Evolutionary conservation across 495 filamentous ascomycete genomes (phyloP).

Genomic region (Mycothermus thermophilus): DNA sequence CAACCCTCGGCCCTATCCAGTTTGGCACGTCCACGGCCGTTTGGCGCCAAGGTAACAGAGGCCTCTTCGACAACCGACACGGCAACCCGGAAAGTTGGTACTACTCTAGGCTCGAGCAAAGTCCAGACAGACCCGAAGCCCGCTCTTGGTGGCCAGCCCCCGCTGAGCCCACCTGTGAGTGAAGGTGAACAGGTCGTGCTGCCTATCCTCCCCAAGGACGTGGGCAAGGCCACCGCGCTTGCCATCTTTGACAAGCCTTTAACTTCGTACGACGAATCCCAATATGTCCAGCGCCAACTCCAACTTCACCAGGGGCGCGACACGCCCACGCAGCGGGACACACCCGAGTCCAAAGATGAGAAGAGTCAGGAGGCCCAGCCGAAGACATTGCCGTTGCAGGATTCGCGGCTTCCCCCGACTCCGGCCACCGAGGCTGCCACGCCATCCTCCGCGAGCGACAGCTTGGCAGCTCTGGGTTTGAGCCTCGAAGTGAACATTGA

Average conservation of each 20-base stretch:
- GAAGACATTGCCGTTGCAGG: slow-evolving; percentile 8
- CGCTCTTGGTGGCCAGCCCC: slow-evolving; percentile 40
- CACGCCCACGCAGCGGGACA: slow-evolving; percentile 25
- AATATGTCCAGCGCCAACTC: slow-evolving; percentile 68
- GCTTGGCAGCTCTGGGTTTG: slow-evolving; percentile 1
- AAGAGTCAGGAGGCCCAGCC: not conserved
- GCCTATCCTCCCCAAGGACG: slow-evolving; percentile 59
- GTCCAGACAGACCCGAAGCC: slow-evolving; percentile 25
- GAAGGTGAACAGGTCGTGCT: slow-evolving; percentile 50
- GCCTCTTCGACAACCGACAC: too few species aligned
- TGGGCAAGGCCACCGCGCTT: slow-evolving; percentile 74
- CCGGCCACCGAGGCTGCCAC: slow-evolving; percentile 24
- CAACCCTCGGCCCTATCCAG: slow-evolving; percentile 70
- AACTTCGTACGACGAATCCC: slow-evolving; percentile 66
- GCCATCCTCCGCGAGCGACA: not conserved
- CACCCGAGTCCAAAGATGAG: slow-evolving; percentile 21
- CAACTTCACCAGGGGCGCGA: slow-evolving; percentile 60
- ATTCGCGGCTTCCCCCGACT: slow-evolving; percentile 29
- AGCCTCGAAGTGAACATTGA: slow-evolving; percentile 16
- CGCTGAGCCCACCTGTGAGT: slow-evolving; percentile 60
- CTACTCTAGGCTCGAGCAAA: too few species aligned
- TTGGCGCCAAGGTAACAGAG: slow-evolving; percentile 39
- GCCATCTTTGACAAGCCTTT: slow-evolving; percentile 71
- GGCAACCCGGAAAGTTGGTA: too few species aligned
- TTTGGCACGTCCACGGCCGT: slow-evolving; percentile 42